Evolutionary conservation across 371 early-diverging fungal species (phyloP).

Genomic region (Globomyces sp.): DNA sequence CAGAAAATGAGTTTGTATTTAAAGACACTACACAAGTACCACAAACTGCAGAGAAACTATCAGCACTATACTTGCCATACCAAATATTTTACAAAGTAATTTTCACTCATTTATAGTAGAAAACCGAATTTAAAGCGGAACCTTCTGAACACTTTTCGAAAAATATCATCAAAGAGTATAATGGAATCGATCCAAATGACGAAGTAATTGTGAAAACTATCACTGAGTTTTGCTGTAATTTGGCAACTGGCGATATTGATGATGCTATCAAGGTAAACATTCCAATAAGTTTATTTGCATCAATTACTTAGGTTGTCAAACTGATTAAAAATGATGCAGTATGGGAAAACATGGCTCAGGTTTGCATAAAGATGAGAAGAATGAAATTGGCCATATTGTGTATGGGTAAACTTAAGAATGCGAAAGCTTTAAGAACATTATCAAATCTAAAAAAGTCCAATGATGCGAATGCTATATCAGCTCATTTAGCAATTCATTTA

Average conservation of each 20-base stretch:
- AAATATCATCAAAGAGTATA: slow-evolving; percentile 27
- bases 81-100: slow-evolving; percentile 33
- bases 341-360: slow-evolving; percentile 49
- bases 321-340: slow-evolving; percentile 41
- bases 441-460: slow-evolving; percentile 22
- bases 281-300: slow-evolving; percentile 5
- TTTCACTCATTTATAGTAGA: neutral
- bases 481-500: slow-evolving; percentile 37
- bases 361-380: slow-evolving; percentile 45
- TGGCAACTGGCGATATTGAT: slow-evolving; percentile 48
- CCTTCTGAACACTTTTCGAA: neutral
- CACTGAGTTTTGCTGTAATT: slow-evolving; percentile 45
- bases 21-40: slow-evolving; percentile 31
- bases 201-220: slow-evolving; percentile 32
- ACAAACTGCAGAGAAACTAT: slow-evolving; percentile 21
- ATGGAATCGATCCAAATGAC: slow-evolving; percentile 37
- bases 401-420: slow-evolving; percentile 46
- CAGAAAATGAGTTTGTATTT: slow-evolving; percentile 31
- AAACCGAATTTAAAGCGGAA: slow-evolving; percentile 14
- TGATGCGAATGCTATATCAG: slow-evolving; percentile 26
- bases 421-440: slow-evolving; percentile 28
- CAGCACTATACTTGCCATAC: slow-evolving; percentile 40
- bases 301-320: slow-evolving; percentile 19
- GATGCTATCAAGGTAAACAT: slow-evolving; percentile 40
- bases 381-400: slow-evolving; percentile 42